Evolutionary conservation across 345 rosid genomes (phyloP), one percentile per base, ranked within the genome.

Genomic region (Hibiscus syriacus): DNA sequence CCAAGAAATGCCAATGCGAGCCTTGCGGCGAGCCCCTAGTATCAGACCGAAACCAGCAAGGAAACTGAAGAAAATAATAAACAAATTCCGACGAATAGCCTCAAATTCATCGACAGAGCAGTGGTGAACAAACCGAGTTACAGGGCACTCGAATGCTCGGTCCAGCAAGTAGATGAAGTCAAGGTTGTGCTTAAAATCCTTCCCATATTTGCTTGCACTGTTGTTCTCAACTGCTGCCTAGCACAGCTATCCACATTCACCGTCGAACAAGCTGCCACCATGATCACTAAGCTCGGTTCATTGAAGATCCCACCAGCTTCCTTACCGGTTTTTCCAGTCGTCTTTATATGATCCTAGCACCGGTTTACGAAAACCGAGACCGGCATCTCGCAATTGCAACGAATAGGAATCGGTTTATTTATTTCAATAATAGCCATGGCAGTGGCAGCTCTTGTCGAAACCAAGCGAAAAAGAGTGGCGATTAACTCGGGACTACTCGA

Each of bases 161-260:
- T 83, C 14, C 80, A 82, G 64, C 81, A 89, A 84, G 85, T 87
- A 0, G 90, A 89, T 56, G 96, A 89, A 30, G 96, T 87, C 12
- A 89, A 89, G 67, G 63, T 85, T 17, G 90, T 89, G 63, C n/a
- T n/a, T n/a, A n/a, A n/a, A n/a, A n/a, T n/a, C n/a, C n/a, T n/a
- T n/a, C n/a, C n/a, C n/a, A n/a, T n/a, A n/a, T n/a, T n/a, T n/a
- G n/a, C n/a, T n/a, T n/a, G n/a, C n/a, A n/a, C n/a, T n/a, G n/a
- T n/a, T 67, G 81, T 89, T 79, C 89, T 89, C 12, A 89, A 89
- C 64, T 89, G 90, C 75, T 89, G 96, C 81, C 81, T 89, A 16
- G 96, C 96, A 72, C 96, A 89, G 55, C 96, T 89, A 50, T 83
- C 92, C 13, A 85, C 92, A 20, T 89, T 89, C 67, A 87, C 96